Percentiles rank a stretch among this genome's conserved stretches.
These are phyloP conservation scores for Epichloe elymi DNA, from an alignment of 2,329 filamentous ascomycete species.

Conservation along the genomic window DNA sequence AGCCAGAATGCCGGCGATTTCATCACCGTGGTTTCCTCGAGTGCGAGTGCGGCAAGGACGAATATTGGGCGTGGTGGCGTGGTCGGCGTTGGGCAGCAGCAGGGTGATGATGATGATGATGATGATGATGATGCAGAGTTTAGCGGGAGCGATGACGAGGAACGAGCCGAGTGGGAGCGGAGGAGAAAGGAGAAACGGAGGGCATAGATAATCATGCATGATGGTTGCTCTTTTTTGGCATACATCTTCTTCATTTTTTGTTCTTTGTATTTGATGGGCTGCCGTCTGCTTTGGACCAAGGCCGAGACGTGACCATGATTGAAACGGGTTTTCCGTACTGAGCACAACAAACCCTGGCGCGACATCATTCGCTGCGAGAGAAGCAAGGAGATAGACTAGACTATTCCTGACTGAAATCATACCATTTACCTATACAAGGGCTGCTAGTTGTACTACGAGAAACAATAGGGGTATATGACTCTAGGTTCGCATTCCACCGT, in stretches of 20 bases:
- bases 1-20: conserved; percentile 46
- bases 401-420: background rate
- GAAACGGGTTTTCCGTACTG: background rate
- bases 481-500: conserved; percentile 4
- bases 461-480: conserved; percentile 5
- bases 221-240: background rate
- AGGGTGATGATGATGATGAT: conserved; percentile 7
- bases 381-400: background rate
- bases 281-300: background rate
- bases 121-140: conserved; percentile 46
- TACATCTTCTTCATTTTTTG: background rate
- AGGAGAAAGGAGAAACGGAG: conserved; percentile 28
- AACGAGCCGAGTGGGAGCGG: conserved; percentile 48
- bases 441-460: background rate
- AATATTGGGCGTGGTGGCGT: conserved; percentile 10
- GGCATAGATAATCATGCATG: conserved; percentile 6
- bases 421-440: conserved; percentile 3
- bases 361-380: background rate
- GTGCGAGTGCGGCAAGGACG: background rate
- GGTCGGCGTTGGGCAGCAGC: background rate
- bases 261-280: no score
- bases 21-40: conserved; percentile 21
- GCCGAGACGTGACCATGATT: background rate
- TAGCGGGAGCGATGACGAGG: conserved; percentile 51
- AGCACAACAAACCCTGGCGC: background rate